phyloP scores from a whole-genome alignment of 768 basidiomycete species.

The Candolleomyces aberdarensis region DNA sequence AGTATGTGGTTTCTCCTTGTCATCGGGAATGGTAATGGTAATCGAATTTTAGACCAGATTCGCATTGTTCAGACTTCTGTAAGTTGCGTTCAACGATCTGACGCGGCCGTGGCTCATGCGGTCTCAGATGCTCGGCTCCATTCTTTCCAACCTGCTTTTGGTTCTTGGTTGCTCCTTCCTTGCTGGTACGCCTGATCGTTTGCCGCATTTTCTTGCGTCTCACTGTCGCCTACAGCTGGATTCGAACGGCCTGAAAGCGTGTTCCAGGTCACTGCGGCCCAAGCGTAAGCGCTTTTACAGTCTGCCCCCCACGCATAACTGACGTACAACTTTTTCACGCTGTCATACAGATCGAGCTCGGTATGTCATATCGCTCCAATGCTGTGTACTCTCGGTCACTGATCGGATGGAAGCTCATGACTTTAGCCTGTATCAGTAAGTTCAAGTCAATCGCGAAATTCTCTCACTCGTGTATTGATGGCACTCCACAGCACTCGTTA shows the following conservation, averaged over 20 bases:
- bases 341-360: slow-evolving; percentile 40
- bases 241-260: slow-evolving; percentile 58
- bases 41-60: slow-evolving; percentile 55
- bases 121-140: slow-evolving; percentile 80
- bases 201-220: background rate
- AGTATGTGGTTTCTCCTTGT: slow-evolving; percentile 34
- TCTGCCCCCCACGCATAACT: background rate
- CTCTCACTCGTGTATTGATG: slow-evolving; percentile 2
- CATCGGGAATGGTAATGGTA: slow-evolving; percentile 5
- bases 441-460: slow-evolving; percentile 8
- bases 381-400: background rate
- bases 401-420: slow-evolving; percentile 58
- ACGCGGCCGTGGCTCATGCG: background rate
- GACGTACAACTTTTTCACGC: background rate
- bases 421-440: slow-evolving; percentile 80
- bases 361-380: slow-evolving; percentile 23
- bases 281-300: slow-evolving; percentile 54
- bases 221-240: slow-evolving; percentile 46
- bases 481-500: slow-evolving; percentile 59
- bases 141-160: slow-evolving; percentile 85
- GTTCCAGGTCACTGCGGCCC: slow-evolving; percentile 84
- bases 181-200: slow-evolving; percentile 48
- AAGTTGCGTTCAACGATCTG: slow-evolving; percentile 16
- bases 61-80: slow-evolving; percentile 92
- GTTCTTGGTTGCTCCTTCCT: slow-evolving; percentile 91